Evolutionary conservation across 495 filamentous ascomycete species (phyloP), one percentile per base, ranked within the genome.

Genomic region (Patellaria atrata): DNA sequence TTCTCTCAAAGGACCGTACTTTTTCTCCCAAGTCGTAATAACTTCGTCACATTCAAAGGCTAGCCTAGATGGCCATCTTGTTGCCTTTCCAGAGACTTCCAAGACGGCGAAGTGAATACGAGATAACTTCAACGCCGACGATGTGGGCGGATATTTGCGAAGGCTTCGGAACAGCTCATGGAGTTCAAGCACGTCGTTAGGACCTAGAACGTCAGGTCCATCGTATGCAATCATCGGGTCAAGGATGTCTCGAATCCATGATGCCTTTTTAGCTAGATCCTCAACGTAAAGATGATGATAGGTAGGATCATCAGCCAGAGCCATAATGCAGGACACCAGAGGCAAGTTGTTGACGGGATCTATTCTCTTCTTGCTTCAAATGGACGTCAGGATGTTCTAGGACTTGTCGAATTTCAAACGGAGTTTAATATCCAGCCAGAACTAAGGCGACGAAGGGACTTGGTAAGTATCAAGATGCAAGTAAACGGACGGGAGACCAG

Each of bases 201-300:
- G 30, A 16, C 41, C 37, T 15, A 61, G 27, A n/a, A 35, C 38
- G 15, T 59, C 46, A 5, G 43, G 38, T 5, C 57, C 57, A 19
- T 59, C 48, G 8, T 50, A 56, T 1, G 57, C 57, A 25, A 59
- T 43, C 25, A 41, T 29, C 2, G 51, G 52, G 30, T 61, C 57
- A 11, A 61, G 54, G 9, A 51, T 48, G 32, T 61, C 57, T 11
- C 57, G 51, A 22, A 61, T 61, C 53, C 57, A 55, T 6, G 37
- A 4, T 15, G 48, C 38, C n/a, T n/a, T n/a, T n/a, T n/a, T n/a
- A n/a, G n/a, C n/a, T n/a, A n/a, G n/a, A 9, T n/a, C n/a, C n/a
- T n/a, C n/a, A n/a, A n/a, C n/a, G n/a, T n/a, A n/a, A n/a, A n/a
- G n/a, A n/a, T n/a, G n/a, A n/a, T n/a, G n/a, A n/a, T n/a, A n/a